These are phyloP conservation scores for Coprinopsis cinerea DNA, from an alignment of 768 basidiomycete species.

Conservation along the genomic window DNA sequence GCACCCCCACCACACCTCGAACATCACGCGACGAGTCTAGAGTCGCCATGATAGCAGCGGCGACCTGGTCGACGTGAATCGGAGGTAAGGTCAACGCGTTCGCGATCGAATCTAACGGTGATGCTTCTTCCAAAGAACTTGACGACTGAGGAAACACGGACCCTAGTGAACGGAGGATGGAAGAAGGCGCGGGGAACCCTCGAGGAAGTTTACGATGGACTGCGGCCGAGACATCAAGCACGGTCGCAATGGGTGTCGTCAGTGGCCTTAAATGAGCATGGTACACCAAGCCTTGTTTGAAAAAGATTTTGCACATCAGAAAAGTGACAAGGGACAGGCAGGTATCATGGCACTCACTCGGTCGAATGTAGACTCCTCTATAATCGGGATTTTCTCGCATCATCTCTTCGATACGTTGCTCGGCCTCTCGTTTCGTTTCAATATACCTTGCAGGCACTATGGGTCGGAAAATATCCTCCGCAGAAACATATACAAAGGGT, in stretches of 20 bases:
- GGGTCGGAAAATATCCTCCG: conserved; percentile 89
- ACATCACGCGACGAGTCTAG: conserved; percentile 47
- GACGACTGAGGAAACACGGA: conserved; percentile 17
- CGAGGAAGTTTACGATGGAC: conserved; percentile 57
- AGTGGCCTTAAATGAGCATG: conserved; percentile 92
- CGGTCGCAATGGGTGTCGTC: conserved; percentile 75
- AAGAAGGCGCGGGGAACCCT: conserved; percentile 59
- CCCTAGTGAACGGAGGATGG: conserved; percentile 49
- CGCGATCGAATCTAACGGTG: conserved; percentile 60
- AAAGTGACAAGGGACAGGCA: not conserved
- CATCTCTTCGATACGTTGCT: conserved; percentile 56
- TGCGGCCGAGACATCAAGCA: conserved; percentile 75
- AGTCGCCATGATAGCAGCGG: conserved; percentile 68
- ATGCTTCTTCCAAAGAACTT: conserved; percentile 25
- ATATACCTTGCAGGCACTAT: conserved; percentile 84
- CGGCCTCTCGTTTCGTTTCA: conserved; percentile 90
- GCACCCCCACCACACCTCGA: conserved; percentile 62
- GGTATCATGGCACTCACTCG: conserved; percentile 52
- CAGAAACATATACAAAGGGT: conserved; percentile 93
- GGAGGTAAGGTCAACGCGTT: conserved; percentile 82
- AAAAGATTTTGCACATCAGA: conserved; percentile 8
- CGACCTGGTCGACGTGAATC: conserved; percentile 94
- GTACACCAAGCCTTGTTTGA: conserved; percentile 78
- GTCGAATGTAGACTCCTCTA: conserved; percentile 79
- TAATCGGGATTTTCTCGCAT: conserved; percentile 38